A percentile compares a stretch with the other conserved stretches of the same genome.
Evolutionary conservation across 345 rosid species (phyloP).

Genomic region (Syzygium aromaticum): DNA sequence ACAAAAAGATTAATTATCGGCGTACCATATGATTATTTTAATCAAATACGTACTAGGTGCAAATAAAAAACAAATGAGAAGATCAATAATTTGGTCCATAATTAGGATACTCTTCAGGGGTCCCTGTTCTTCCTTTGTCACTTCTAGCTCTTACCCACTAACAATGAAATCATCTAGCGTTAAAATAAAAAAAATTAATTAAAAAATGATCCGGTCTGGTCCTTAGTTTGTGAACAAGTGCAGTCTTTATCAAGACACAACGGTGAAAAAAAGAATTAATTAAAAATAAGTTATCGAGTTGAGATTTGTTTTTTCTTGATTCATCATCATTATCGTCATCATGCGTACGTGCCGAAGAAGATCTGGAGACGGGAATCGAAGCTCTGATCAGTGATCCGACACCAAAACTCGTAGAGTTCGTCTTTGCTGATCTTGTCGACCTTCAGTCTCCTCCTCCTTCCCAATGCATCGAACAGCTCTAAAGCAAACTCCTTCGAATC

Average conservation of each 20-base stretch:
- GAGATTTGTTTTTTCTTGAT: neutral
- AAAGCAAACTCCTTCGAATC: slow-evolving; percentile 85
- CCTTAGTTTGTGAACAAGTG: neutral
- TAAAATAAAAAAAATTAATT: neutral
- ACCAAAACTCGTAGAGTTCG: slow-evolving; percentile 89
- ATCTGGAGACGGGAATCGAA: slow-evolving; percentile 98
- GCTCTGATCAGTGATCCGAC: slow-evolving; percentile 85
- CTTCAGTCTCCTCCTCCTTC: slow-evolving; percentile 69
- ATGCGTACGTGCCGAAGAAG: slow-evolving; percentile 95
- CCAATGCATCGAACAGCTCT: slow-evolving; percentile 81
- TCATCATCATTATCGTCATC: neutral
- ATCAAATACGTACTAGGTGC: neutral
- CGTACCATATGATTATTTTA: neutral
- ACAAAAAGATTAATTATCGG: neutral
- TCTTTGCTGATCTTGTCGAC: slow-evolving; percentile 72
- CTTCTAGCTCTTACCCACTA: neutral
- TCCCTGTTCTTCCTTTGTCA: neutral
- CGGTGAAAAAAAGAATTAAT: slow-evolving; percentile 1
- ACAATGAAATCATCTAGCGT: neutral
- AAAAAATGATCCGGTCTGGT: neutral
- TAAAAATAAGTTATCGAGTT: neutral
- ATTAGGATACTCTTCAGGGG: neutral
- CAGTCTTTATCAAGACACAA: neutral
- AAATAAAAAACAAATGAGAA: neutral
- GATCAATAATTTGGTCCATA: neutral